phyloP scores from a whole-genome alignment of 1,284 basidiomycete genomes.

The Cutaneotrichosporon daszewskae region DNA sequence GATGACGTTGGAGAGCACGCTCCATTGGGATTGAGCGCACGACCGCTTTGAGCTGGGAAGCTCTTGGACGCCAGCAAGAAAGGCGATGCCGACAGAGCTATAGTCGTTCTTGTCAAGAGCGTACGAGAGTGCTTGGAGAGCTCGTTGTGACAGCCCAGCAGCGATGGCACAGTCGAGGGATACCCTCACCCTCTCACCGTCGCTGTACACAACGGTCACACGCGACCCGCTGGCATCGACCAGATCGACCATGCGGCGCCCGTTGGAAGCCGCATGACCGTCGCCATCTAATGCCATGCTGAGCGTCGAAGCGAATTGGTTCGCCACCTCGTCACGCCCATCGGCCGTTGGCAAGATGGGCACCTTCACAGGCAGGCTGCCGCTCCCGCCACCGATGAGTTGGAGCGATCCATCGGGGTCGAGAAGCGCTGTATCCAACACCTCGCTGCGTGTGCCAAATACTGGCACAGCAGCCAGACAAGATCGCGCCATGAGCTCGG shows the following conservation, averaged over 20 bases:
- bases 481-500: conserved; percentile 39
- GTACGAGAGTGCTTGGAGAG: conserved; percentile 59
- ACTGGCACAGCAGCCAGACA: conserved; percentile 56
- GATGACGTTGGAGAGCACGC: conserved; percentile 42
- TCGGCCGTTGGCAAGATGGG: conserved; percentile 26
- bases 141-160: conserved; percentile 56
- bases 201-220: conserved; percentile 52
- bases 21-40: conserved; percentile 9
- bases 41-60: too few species aligned
- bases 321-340: conserved; percentile 27
- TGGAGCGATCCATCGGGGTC: conserved; percentile 54
- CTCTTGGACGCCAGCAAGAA: too few species aligned
- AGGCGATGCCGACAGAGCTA: too few species aligned
- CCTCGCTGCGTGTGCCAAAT: conserved; percentile 56
- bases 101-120: conserved; percentile 48
- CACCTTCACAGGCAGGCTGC: conserved; percentile 45
- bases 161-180: conserved; percentile 54
- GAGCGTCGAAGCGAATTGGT: conserved; percentile 30
- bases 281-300: conserved; percentile 26
- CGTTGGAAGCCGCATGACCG: not conserved
- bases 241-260: conserved; percentile 18
- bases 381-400: conserved; percentile 59
- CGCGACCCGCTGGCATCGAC: conserved; percentile 51
- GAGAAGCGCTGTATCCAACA: conserved; percentile 65
- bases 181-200: conserved; percentile 52